These are phyloP conservation scores for Prosopis cineraria DNA, from an alignment of 306 rosid species.

Conservation along the genomic window DNA sequence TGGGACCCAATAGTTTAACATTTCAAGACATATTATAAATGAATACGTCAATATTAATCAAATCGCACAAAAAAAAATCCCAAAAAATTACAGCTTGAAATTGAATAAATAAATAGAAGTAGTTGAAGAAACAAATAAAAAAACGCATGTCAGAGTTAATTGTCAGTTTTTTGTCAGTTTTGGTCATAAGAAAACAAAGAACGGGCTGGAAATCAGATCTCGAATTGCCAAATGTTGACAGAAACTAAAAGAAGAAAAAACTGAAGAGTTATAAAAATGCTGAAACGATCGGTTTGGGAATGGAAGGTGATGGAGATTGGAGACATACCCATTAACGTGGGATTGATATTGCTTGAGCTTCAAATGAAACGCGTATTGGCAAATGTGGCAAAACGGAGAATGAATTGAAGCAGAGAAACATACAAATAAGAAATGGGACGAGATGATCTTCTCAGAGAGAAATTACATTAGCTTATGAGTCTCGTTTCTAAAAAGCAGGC, in stretches of 20 bases:
- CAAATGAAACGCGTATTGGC: conserved; percentile 4
- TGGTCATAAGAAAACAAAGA: conserved; percentile 28
- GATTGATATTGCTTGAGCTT: conserved; percentile 32
- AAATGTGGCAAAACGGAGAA: conserved; percentile 36
- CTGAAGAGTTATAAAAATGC: conserved; percentile 8
- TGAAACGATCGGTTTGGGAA: conserved; percentile 34
- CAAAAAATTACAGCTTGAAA: conserved; percentile 30
- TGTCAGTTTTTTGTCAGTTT: conserved; percentile 3
- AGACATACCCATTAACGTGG: conserved; percentile 56
- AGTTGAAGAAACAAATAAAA: background rate
- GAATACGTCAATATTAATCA: conserved; percentile 32
- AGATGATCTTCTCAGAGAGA: conserved; percentile 32
- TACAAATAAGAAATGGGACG: conserved; percentile 31
- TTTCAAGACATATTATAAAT: conserved; percentile 32
- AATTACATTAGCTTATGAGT: conserved; percentile 10
- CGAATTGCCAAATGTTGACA: conserved; percentile 20
- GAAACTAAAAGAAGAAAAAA: conserved; percentile 42
- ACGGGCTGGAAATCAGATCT: conserved; percentile 27
- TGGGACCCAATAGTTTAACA: conserved; percentile 27
- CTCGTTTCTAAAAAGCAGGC: conserved; percentile 36
- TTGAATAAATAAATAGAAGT: conserved; percentile 22
- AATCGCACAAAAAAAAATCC: conserved; percentile 32
- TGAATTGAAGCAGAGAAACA: conserved; percentile 5
- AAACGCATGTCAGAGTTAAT: conserved; percentile 43
- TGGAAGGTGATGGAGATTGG: conserved; percentile 18